Base-by-base conservation (phyloP, 495 filamentous ascomycete species). In the Xylaria flabelliformis region DNA sequence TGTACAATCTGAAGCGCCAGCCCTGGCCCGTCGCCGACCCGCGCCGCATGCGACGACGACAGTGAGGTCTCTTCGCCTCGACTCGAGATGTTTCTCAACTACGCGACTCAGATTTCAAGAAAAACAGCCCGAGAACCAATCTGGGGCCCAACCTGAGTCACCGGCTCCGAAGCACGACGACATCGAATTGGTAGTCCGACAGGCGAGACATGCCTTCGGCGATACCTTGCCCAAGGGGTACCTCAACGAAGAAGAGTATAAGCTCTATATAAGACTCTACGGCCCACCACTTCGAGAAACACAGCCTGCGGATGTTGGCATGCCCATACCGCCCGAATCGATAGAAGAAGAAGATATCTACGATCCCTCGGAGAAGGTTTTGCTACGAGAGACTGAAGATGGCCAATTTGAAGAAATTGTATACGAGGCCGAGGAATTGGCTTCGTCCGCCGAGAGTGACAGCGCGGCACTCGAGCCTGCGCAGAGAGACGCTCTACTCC, bases 241-340 rank as follows among this genome's bases (percentile, higher is more conserved):
- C 69, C 79, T 99, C 56, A 87, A 88, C 19, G 84, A 85, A 5
- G 85, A 90, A 39, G 95, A 97, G 77, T 90, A 92, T 58, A 81
- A 82, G 51, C 76, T 97, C 2, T 98, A 97, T 77, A 90, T 91
- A 69, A 86, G 93, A 70, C 82, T 97, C 12, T 98, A 94, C 81
- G 96, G 95, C 1, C 86, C 83, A 73, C 94, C 87, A 32, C 78
- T 86, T 73, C 84, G 84, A 63, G 87, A 87, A 51, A 89, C 88
- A 8, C 79, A 73, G 41, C 83, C 85, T 10, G 87, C 88, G 48
- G 90, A 93, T 79, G 82, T 90, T 7, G 86, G 82, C 13, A 84
- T 88, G 73, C 78, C 85, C 8, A 80, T 82, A 66, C 67, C 75
- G 7, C 74, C 77, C 1, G 76, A 79, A 0, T 73, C 75, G 17